Percentiles rank a stretch among this genome's conserved stretches.
These are phyloP conservation scores for Podospora australis DNA, from an alignment of 495 filamentous ascomycete genomes.

Conservation along the genomic window DNA sequence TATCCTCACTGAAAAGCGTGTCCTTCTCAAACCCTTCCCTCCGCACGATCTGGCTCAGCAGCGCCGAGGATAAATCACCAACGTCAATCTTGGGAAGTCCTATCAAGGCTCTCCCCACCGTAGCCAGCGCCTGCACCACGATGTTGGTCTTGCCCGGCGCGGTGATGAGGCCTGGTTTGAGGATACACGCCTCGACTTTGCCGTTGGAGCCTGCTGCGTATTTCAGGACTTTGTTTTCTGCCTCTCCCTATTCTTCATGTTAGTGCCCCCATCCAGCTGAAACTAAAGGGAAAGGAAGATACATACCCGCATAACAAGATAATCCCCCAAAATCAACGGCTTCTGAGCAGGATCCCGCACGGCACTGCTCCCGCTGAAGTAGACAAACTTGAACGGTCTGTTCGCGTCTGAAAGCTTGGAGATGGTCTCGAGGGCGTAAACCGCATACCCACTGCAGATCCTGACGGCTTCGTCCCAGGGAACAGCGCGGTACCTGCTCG, in stretches of 20 bases:
- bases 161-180: slow-evolving; percentile 38
- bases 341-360: slow-evolving; percentile 34
- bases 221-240: slow-evolving; percentile 37
- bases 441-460: slow-evolving; percentile 38
- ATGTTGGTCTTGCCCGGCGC: slow-evolving; percentile 8
- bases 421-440: slow-evolving; percentile 36
- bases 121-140: neutral
- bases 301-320: slow-evolving; percentile 36
- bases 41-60: slow-evolving; percentile 40
- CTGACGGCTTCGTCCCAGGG: slow-evolving; percentile 33
- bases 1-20: slow-evolving; percentile 38
- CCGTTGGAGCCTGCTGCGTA: slow-evolving; percentile 25
- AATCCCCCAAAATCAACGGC: slow-evolving; percentile 32
- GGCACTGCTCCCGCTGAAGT: slow-evolving; percentile 36
- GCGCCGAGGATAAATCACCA: slow-evolving; percentile 35
- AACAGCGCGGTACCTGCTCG: slow-evolving; percentile 24
- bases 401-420: slow-evolving; percentile 9
- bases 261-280: too few relatives aligned
- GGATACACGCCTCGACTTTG: slow-evolving; percentile 31
- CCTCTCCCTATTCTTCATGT: slow-evolving; percentile 31
- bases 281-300: neutral
- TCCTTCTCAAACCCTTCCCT: slow-evolving; percentile 43
- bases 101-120: slow-evolving; percentile 1
- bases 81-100: slow-evolving; percentile 32
- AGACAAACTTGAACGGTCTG: slow-evolving; percentile 39